Conservation (phyloP, 257 asterid species). For the Scutellaria minor region DNA sequence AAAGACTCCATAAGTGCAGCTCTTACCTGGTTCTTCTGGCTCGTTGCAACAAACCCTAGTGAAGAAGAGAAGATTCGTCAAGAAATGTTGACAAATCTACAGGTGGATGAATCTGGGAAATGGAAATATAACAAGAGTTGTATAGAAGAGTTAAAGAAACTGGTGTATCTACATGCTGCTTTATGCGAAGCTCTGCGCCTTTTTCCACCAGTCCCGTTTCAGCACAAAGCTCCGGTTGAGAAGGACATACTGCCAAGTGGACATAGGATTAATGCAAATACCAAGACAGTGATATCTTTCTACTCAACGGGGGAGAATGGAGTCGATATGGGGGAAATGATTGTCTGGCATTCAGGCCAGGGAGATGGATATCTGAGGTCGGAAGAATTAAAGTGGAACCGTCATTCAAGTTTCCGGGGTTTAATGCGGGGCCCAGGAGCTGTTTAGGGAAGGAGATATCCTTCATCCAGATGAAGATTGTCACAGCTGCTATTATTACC, state of each 20-base stretch:
- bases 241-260: slow-evolving; percentile 44
- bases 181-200: slow-evolving; percentile 45
- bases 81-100: slow-evolving; percentile 28
- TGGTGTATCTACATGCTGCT: slow-evolving; percentile 43
- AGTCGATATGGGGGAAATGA: slow-evolving; percentile 44
- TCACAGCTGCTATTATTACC: slow-evolving; percentile 34
- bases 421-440: slow-evolving; percentile 46
- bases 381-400: slow-evolving; percentile 36
- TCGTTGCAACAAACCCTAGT: slow-evolving; percentile 27
- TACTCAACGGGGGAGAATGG: slow-evolving; percentile 47
- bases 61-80: too few relatives aligned
- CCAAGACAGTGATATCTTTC: slow-evolving; percentile 30
- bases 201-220: slow-evolving; percentile 41
- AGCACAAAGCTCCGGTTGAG: slow-evolving; percentile 39
- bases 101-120: background rate
- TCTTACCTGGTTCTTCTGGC: slow-evolving; percentile 47
- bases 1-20: slow-evolving; percentile 41
- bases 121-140: slow-evolving; percentile 12
- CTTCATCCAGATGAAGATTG: slow-evolving; percentile 40
- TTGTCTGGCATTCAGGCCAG: slow-evolving; percentile 46
- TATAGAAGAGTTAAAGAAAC: slow-evolving; percentile 31
- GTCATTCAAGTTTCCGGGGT: slow-evolving; percentile 41
- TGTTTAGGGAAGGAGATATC: slow-evolving; percentile 45
- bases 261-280: slow-evolving; percentile 17
- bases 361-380: slow-evolving; percentile 41